Base-by-base conservation (phyloP, 2,329 filamentous ascomycete species). In the Hymenoscyphus fructigenus region DNA sequence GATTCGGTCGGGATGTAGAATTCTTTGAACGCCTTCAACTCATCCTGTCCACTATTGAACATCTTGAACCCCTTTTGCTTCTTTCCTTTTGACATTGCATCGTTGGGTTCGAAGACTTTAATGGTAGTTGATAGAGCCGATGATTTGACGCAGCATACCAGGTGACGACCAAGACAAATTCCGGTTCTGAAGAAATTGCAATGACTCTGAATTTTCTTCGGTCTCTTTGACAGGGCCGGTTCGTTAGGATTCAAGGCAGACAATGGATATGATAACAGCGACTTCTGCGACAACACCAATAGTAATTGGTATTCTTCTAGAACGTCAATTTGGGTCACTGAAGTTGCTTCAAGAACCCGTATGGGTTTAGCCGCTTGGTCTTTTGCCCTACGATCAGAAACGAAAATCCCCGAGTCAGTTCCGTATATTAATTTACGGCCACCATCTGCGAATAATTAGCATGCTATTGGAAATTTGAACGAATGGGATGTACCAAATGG, bases 171-270 rank as follows among this genome's bases (percentile, higher is more conserved):
- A 66, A 97, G 85, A 75, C 95, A 98, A 73, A 97, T 96, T 47
- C 95, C 95, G 20, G 93, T 91, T 79, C 96, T 97, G 87, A 99
- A 99, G 81, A 98, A 99, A 78, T 94, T 97, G 78, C 94, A 96
- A 79, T 97, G 93, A 73, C 91, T 96, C 78, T 93, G 91, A 69
- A 99, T 98, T 83, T 97, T 97, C 82, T 95, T 94, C 9, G 93
- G 92, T 53, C 93, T 87, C 77, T 95, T 97, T 17, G 88, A 87
- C 63, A 93, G 82, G 38, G 91, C 85, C 60, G 89, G 89, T 74
- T 98, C 93, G 68, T 90, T 90, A 2, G 90, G 86, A 73, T 97
- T 94, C 64, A 99, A 83, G 15, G 92, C 93, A 67, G 94, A 90
- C 61, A 97, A 83, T 1, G 92, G 88, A 79, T 95, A 98, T 7